phyloP scores from a whole-genome alignment of 805 yeast species.

The Debaryomyces hansenii region DNA sequence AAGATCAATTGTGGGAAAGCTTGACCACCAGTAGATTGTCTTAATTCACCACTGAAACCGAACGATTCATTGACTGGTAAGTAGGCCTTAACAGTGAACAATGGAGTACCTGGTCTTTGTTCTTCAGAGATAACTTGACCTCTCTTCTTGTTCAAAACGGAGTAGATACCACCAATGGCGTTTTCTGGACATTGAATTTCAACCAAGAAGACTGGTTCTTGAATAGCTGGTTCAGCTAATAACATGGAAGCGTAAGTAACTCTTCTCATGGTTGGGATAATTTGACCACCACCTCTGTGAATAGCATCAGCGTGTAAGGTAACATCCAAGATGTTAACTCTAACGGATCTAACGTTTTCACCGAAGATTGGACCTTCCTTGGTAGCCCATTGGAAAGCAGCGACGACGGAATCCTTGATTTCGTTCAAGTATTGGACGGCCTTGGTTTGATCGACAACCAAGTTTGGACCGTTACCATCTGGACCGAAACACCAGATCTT shows the following conservation, averaged over 20 bases:
- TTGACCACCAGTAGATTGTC: conserved; percentile 99
- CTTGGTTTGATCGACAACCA: conserved; percentile 99
- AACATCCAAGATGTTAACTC: conserved; percentile 98
- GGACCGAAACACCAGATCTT: conserved; percentile 99
- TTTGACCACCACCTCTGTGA: conserved; percentile 99
- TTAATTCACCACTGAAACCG: conserved; percentile 99
- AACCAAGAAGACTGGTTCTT: conserved; percentile 98
- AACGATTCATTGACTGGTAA: conserved; percentile 99
- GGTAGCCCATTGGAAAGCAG: conserved; percentile 99
- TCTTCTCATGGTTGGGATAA: conserved; percentile 99
- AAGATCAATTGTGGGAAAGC: conserved; percentile 99
- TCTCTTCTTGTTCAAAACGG: conserved; percentile 98
- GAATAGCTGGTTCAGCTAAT: conserved; percentile 97
- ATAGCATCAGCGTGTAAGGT: conserved; percentile 99
- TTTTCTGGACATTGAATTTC: conserved; percentile 99
- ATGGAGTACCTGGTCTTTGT: conserved; percentile 99
- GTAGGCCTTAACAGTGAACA: conserved; percentile 99
- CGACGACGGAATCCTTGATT: conserved; percentile 99
- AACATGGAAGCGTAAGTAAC: conserved; percentile 97
- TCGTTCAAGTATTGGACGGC: conserved; percentile 98
- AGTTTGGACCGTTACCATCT: conserved; percentile 98
- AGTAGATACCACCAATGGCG: conserved; percentile 99
- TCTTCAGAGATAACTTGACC: conserved; percentile 99
- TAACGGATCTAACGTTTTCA: conserved; percentile 93
- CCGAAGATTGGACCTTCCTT: conserved; percentile 99